Evolutionary conservation across 345 rosid species (phyloP).

Genomic region (Eutrema heterophyllum): DNA sequence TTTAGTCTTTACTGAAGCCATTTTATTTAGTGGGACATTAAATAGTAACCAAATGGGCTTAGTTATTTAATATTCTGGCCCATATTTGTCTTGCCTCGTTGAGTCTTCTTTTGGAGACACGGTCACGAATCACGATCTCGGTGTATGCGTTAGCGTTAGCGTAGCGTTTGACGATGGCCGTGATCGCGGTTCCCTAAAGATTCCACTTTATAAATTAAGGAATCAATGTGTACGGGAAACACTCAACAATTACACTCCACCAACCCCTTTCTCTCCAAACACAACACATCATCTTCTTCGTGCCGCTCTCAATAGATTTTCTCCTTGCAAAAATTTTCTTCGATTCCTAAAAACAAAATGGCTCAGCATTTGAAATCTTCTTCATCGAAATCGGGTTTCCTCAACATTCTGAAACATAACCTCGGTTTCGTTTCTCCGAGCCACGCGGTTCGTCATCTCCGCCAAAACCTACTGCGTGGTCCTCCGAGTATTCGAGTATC

Average conservation of each 20-base stretch:
- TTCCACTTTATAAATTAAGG: neutral
- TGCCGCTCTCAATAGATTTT: neutral
- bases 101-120: neutral
- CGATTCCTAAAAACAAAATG: neutral
- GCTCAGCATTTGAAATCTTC: slow-evolving; percentile 18
- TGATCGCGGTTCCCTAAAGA: neutral
- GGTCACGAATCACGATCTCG: neutral
- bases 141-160: neutral
- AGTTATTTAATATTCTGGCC: neutral
- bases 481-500: neutral
- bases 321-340: neutral
- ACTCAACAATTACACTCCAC: neutral
- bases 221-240: neutral
- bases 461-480: neutral
- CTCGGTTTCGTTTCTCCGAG: neutral
- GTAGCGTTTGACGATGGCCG: neutral
- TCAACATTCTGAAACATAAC: slow-evolving; percentile 1
- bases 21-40: neutral
- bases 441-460: slow-evolving; percentile 10
- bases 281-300: neutral
- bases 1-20: neutral
- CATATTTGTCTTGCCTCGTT: neutral
- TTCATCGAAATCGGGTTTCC: slow-evolving; percentile 2
- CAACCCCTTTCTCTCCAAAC: neutral
- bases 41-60: neutral